These are phyloP conservation scores for Tricholoma flavovirens DNA, from an alignment of 768 basidiomycete genomes.

Conservation along the genomic window DNA sequence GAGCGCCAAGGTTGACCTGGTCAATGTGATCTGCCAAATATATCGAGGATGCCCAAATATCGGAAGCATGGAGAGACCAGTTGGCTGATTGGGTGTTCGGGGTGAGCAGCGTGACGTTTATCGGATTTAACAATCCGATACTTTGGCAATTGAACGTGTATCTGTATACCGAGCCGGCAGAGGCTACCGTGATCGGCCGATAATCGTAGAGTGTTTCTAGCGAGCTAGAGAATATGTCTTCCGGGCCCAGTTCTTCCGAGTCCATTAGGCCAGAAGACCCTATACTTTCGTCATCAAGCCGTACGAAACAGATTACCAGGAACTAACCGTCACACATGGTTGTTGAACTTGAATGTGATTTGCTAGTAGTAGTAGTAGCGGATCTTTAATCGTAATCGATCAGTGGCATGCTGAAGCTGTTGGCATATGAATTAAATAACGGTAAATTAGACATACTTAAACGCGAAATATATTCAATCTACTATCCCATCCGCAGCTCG, in stretches of 20 bases:
- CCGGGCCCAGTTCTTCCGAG: constrained; percentile 37
- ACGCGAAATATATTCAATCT: constrained; percentile 72
- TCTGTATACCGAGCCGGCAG: constrained; percentile 46
- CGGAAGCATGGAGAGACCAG: constrained; percentile 74
- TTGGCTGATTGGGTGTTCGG: constrained; percentile 65
- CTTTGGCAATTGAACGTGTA: constrained; percentile 28
- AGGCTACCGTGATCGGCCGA: constrained; percentile 53
- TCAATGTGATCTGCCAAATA: constrained; percentile 63
- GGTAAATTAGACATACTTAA: constrained; percentile 14
- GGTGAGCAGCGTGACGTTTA: constrained; percentile 40
- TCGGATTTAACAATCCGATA: constrained; percentile 11
- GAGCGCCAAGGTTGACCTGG: constrained; percentile 13
- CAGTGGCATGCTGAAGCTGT: not conserved
- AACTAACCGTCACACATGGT: not conserved
- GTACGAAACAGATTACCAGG: not conserved
- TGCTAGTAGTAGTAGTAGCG: too few species aligned
- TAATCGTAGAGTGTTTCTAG: constrained; percentile 58
- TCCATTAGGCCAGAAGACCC: not conserved
- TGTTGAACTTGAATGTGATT: not conserved
- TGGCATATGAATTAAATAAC: not conserved
- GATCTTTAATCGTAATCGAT: too few species aligned
- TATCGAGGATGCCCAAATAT: constrained; percentile 66
- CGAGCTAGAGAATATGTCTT: constrained; percentile 65
- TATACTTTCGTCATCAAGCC: not conserved
- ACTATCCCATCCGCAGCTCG: constrained; percentile 91